Evolutionary conservation across 345 rosid genomes (phyloP), one percentile per base, ranked within the genome.

Genomic region (Brassica cretica): DNA sequence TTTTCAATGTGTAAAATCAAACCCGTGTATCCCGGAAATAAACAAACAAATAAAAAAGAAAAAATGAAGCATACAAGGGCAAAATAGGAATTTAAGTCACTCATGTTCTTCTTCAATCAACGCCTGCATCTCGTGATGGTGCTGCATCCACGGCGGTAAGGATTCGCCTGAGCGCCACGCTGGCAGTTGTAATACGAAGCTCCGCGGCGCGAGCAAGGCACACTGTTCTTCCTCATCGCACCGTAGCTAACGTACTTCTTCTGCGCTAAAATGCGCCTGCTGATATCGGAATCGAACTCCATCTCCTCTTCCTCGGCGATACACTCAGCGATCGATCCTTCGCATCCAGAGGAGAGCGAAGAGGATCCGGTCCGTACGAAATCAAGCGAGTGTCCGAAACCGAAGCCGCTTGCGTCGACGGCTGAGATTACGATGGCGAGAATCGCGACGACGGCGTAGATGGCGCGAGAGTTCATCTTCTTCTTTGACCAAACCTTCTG

Each of bases 181-280:
- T 70, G 81, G 84, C 99, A 95, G 79, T 93, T 93, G 87, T 95
- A 95, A 81, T 95, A 95, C 19, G 98, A 91, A 10, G 98, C 91
- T 1, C 99, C 98, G 21, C 98, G 93, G 0, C 90, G 85, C 3
- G 99, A 93, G 80, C 98, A 95, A 25, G 99, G 99, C 6, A 95
- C 99, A 29, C 81, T 80, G 91, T 95, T 86, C 88, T 84, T 89
- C 93, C 73, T 89, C 69, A 95, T 88, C 27, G 98, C 97, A 35
- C 94, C 97, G 80, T 95, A 95, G 96, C 99, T 88, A 66, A 95
- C 77, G 87, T 91, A 93, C 58, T 49, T 87, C 83, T 33, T 84
- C 35, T 93, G 89, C 1, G 94, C 92, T 73, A 95, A 82, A 18
- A 95, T 90, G 46, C 98, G 94, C 79, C 98, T 68, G 88, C 76